Evolutionary conservation across 352 stramenopile species (phyloP).

Genomic region (Phytophthora crassamura): DNA sequence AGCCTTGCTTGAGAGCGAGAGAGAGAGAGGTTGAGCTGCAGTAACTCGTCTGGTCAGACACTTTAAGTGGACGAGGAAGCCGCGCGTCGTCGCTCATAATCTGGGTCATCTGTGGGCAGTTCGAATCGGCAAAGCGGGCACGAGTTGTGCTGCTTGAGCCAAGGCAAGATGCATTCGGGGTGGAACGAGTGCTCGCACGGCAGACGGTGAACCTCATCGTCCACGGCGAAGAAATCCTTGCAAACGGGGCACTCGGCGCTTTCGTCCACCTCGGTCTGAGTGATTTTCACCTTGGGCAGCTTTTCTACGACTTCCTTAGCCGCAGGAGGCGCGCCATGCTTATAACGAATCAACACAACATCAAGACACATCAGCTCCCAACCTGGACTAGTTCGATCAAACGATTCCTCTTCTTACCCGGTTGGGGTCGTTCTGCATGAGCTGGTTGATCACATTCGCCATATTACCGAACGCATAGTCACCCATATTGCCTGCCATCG

Average conservation of each 20-base stretch:
- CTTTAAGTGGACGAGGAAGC: slow-evolving; percentile 30
- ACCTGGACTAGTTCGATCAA: background rate
- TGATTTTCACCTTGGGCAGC: slow-evolving; percentile 77
- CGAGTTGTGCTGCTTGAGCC: slow-evolving; percentile 91
- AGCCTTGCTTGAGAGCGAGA: slow-evolving; percentile 13
- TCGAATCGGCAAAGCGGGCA: slow-evolving; percentile 88
- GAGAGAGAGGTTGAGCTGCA: slow-evolving; percentile 1
- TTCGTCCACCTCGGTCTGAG: slow-evolving; percentile 73
- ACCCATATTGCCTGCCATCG: slow-evolving; percentile 66
- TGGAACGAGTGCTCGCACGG: slow-evolving; percentile 85
- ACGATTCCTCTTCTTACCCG: slow-evolving; percentile 48
- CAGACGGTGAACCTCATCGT: slow-evolving; percentile 76
- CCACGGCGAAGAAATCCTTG: slow-evolving; percentile 86
- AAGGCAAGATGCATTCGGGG: slow-evolving; percentile 87
- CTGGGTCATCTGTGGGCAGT: slow-evolving; percentile 82
- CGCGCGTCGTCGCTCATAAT: slow-evolving; percentile 75
- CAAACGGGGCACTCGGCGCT: slow-evolving; percentile 87
- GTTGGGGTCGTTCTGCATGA: slow-evolving; percentile 91
- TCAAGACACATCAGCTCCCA: slow-evolving; percentile 19
- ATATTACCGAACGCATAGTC: slow-evolving; percentile 90
- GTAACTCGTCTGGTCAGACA: slow-evolving; percentile 2
- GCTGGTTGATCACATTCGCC: slow-evolving; percentile 86
- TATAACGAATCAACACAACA: slow-evolving; percentile 7
- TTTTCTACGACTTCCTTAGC: slow-evolving; percentile 80
- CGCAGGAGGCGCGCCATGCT: slow-evolving; percentile 84